Percentiles rank a stretch among this genome's conserved stretches.
Conservation (phyloP, 352 stramenopile species). For the Nothophytophthora sp. region DNA sequence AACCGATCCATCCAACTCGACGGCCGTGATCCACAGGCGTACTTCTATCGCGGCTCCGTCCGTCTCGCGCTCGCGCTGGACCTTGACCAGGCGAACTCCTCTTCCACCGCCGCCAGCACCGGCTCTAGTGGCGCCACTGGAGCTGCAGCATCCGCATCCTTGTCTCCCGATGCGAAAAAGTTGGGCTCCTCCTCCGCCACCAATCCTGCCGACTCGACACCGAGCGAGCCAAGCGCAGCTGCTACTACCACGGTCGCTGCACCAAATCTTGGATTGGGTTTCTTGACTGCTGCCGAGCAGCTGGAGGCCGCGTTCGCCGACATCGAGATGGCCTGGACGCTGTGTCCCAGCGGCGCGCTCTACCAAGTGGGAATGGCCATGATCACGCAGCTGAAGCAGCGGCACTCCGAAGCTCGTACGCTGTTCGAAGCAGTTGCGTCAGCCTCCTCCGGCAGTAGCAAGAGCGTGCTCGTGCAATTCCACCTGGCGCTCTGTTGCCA, state of each 20-base stretch:
- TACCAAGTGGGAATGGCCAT: constrained; percentile 79
- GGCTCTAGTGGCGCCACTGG: too few species aligned
- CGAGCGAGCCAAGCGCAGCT: too few species aligned
- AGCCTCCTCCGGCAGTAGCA: constrained; percentile 20
- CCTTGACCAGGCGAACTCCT: constrained; percentile 21
- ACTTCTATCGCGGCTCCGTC: constrained; percentile 77
- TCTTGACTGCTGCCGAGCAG: constrained; percentile 41
- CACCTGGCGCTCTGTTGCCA: constrained; percentile 64
- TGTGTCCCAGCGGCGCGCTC: constrained; percentile 36
- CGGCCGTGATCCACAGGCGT: constrained; percentile 68
- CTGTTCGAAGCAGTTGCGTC: constrained; percentile 39
- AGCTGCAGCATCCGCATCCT: too few species aligned
- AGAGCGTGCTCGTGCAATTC: constrained; percentile 61
- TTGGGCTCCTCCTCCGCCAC: too few species aligned
- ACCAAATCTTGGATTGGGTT: too few species aligned
- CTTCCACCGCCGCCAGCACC: neutral
- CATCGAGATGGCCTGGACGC: constrained; percentile 76
- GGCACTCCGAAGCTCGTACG: constrained; percentile 34
- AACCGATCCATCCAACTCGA: constrained; percentile 77
- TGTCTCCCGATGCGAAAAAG: constrained; percentile 13
- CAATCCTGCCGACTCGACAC: too few species aligned
- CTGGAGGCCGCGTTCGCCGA: constrained; percentile 73
- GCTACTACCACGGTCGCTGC: too few species aligned
- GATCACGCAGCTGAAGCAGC: constrained; percentile 66
- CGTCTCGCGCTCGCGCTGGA: constrained; percentile 65